Conservation (phyloP, 1,284 basidiomycete genomes). For the Leccinum griseonigrum region DNA sequence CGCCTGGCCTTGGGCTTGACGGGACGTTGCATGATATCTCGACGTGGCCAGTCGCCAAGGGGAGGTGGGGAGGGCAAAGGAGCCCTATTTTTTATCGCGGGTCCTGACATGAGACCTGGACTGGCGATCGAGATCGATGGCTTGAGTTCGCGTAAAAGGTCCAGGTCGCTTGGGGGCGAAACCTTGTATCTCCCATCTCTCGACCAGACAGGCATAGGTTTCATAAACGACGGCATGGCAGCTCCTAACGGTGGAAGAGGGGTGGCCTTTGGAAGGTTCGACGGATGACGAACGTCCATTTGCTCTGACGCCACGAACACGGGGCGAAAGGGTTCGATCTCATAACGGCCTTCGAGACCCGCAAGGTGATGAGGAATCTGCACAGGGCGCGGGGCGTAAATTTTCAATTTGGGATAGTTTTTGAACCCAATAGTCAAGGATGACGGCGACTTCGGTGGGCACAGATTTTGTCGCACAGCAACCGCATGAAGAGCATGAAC, state of each 20-base stretch:
- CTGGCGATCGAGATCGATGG: conserved; percentile 33
- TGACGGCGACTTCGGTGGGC: conserved; percentile 32
- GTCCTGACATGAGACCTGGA: conserved; percentile 25
- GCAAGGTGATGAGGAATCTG: conserved; percentile 36
- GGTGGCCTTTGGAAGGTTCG: conserved; percentile 26
- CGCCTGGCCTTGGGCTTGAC: conserved; percentile 26
- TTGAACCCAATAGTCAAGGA: conserved; percentile 30
- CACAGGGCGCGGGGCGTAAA: conserved; percentile 44
- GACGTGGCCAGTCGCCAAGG: conserved; percentile 56
- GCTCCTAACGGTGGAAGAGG: conserved; percentile 16
- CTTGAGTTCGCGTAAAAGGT: conserved; percentile 5
- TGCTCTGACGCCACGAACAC: conserved; percentile 21
- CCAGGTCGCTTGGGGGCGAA: conserved; percentile 11
- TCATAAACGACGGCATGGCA: conserved; percentile 8
- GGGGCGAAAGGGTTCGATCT: conserved; percentile 46
- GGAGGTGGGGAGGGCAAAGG: conserved; percentile 41
- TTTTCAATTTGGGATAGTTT: conserved; percentile 32
- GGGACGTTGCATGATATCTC: conserved; percentile 43
- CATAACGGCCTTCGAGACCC: conserved; percentile 41
- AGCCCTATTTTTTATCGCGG: conserved; percentile 5
- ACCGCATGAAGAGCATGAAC: conserved; percentile 47
- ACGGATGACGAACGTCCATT: conserved; percentile 17
- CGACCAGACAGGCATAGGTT: conserved; percentile 12
- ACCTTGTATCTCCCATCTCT: background rate
- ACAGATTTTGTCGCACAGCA: conserved; percentile 26